These are phyloP conservation scores for Phialophora tarda DNA, from an alignment of 2,329 filamentous ascomycete species.

Conservation along the genomic window DNA sequence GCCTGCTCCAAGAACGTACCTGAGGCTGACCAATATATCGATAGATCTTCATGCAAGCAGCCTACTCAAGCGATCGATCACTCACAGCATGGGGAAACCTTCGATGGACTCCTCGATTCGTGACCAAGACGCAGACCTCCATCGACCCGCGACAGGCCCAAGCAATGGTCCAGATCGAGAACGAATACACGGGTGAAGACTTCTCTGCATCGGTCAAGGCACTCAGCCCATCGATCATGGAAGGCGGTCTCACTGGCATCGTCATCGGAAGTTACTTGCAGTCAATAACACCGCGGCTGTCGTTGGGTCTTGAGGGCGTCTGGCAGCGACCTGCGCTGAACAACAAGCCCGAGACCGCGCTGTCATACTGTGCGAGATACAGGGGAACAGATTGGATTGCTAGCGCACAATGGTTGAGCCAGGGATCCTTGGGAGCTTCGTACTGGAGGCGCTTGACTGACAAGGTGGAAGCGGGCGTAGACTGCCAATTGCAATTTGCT, in stretches of 20 bases:
- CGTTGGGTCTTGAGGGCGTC: constrained; percentile 87
- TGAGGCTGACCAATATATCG: constrained; percentile 22
- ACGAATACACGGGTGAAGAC: constrained; percentile 91
- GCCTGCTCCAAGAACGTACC: constrained; percentile 7
- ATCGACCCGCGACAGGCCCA: constrained; percentile 77
- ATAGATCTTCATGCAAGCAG: constrained; percentile 94
- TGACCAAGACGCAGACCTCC: constrained; percentile 87
- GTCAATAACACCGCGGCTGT: constrained; percentile 82
- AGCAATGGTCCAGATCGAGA: constrained; percentile 90
- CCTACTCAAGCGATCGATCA: constrained; percentile 88
- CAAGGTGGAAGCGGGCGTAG: constrained; percentile 93
- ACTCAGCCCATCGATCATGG: constrained; percentile 91
- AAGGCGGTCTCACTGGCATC: constrained; percentile 92
- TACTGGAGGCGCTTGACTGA: constrained; percentile 95
- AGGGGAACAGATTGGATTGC: constrained; percentile 92
- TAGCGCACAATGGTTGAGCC: constrained; percentile 84
- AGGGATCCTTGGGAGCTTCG: constrained; percentile 84
- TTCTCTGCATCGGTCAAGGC: constrained; percentile 93
- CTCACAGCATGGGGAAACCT: constrained; percentile 91
- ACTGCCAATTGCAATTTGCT: constrained; percentile 85
- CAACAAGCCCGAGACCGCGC: constrained; percentile 84
- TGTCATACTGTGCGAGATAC: constrained; percentile 92
- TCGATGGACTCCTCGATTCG: constrained; percentile 78
- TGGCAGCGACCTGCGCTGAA: constrained; percentile 87
- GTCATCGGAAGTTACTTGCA: constrained; percentile 96